A percentile compares a stretch with the other conserved stretches of the same genome.
Conservation (phyloP, 139 green algal species). For the Spirogloea muscicola region DNA sequence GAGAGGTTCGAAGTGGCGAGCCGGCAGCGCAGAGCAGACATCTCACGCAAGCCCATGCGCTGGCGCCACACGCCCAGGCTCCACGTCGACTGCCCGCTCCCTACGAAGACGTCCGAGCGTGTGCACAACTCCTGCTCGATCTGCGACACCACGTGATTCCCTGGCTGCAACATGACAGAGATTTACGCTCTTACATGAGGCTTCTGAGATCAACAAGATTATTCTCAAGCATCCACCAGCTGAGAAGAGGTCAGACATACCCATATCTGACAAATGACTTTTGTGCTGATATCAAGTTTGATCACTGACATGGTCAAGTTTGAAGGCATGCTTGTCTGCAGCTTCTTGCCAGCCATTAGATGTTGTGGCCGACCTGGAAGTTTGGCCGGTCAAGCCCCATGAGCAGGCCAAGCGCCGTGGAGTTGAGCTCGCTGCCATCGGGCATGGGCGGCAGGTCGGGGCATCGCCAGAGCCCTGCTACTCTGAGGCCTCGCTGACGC, state of each 20-base stretch:
- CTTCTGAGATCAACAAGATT: not conserved
- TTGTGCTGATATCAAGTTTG: not conserved
- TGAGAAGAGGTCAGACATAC: not conserved
- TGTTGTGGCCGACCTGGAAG: too few species aligned
- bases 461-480: not conserved
- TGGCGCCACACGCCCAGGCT: not conserved
- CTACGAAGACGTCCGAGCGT: not conserved
- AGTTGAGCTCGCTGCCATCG: not conserved
- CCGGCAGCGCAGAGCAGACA: not conserved
- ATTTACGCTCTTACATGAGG: not conserved
- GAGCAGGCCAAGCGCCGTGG: not conserved
- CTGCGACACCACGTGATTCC: constrained; percentile 3
- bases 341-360: too few species aligned
- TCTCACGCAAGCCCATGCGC: not conserved
- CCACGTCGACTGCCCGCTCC: constrained; percentile 3
- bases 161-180: not conserved
- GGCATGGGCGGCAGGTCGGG: not conserved
- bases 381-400: constrained; percentile 13
- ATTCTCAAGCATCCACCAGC: too few species aligned
- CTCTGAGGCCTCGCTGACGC: not conserved
- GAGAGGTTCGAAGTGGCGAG: too few species aligned
- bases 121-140: constrained; percentile 6
- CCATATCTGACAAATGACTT: not conserved
- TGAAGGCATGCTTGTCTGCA: not conserved
- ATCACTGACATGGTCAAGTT: not conserved